phyloP scores from a whole-genome alignment of 768 basidiomycete genomes.

The Crassisporium funariophilum region DNA sequence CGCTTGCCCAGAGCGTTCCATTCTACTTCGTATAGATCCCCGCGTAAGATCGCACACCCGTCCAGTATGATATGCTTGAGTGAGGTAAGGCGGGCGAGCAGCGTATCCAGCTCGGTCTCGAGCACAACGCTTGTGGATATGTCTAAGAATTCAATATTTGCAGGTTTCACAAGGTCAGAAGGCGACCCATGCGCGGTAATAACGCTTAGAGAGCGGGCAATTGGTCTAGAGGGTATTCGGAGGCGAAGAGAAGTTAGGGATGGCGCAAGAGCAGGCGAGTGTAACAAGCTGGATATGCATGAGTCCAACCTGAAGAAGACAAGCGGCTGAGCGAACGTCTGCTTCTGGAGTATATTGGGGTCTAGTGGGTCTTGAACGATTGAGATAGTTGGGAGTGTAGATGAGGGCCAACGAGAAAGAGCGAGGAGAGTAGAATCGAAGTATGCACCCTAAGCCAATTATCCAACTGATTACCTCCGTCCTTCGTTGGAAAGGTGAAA shows the following conservation, averaged over 20 bases:
- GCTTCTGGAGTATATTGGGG: conserved; percentile 29
- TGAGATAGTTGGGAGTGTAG: conserved; percentile 48
- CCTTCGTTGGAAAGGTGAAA: background rate
- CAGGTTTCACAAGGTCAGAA: conserved; percentile 26
- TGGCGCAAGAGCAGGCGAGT: conserved; percentile 48
- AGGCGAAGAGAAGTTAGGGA: conserved; percentile 62
- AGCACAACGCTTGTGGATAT: conserved; percentile 69
- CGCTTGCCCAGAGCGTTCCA: conserved; percentile 64
- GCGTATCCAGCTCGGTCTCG: conserved; percentile 52
- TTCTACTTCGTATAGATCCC: conserved; percentile 53
- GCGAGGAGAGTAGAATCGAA: conserved; percentile 73
- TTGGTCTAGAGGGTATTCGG: conserved; percentile 69
- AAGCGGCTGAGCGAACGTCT: conserved; percentile 79
- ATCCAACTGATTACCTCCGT: background rate
- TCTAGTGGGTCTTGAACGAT: conserved; percentile 69
- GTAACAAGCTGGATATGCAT: conserved; percentile 45
- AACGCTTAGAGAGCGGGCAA: conserved; percentile 45
- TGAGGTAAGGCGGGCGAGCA: conserved; percentile 50
- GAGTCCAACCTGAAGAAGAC: conserved; percentile 77
- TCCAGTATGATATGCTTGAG: conserved; percentile 75
- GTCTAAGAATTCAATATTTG: conserved; percentile 67
- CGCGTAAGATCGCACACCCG: conserved; percentile 56
- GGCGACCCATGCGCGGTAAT: conserved; percentile 5
- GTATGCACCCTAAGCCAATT: conserved; percentile 63
- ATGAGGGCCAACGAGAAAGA: conserved; percentile 64